Conservation (phyloP, 1,284 basidiomycete species). For the Papiliotrema terrestris region DNA sequence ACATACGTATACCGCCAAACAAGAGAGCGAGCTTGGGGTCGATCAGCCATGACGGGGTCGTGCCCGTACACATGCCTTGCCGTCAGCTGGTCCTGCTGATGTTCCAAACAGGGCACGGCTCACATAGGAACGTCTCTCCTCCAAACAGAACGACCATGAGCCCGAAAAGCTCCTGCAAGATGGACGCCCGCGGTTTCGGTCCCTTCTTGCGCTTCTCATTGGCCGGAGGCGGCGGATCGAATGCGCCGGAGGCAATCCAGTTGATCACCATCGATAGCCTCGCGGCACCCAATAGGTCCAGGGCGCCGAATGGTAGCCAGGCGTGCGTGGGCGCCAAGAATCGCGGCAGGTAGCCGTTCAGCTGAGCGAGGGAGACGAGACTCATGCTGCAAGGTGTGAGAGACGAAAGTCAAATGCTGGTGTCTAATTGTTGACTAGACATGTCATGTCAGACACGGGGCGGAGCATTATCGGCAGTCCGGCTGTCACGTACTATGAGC, state of each 20-base stretch:
- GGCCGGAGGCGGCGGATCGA: constrained; percentile 16
- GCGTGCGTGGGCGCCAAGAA: constrained; percentile 34
- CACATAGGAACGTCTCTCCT: constrained; percentile 47
- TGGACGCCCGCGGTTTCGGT: constrained; percentile 19
- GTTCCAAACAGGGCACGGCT: constrained; percentile 7
- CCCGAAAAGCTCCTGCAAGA: constrained; percentile 41
- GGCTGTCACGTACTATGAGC: no score
- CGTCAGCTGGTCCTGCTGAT: background rate
- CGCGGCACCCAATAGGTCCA: constrained; percentile 44
- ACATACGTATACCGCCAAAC: constrained; percentile 35
- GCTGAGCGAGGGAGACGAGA: background rate
- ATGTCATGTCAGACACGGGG: no score
- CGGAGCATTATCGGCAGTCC: no score
- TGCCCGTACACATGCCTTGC: constrained; percentile 37
- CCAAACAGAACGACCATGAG: constrained; percentile 47
- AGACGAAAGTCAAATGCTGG: background rate
- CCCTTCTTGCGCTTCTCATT: constrained; percentile 8
- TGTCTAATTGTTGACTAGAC: no score
- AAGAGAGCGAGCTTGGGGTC: constrained; percentile 39
- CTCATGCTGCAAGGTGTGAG: background rate
- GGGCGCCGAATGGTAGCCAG: constrained; percentile 32
- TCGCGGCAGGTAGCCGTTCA: constrained; percentile 16
- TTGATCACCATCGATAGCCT: constrained; percentile 40
- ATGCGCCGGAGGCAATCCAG: constrained; percentile 37
- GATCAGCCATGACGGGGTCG: constrained; percentile 44